Evolutionary conservation across 2,329 filamentous ascomycete genomes (phyloP), one percentile per base, ranked within the genome.

Genomic region (Curvularia eragrostidis): DNA sequence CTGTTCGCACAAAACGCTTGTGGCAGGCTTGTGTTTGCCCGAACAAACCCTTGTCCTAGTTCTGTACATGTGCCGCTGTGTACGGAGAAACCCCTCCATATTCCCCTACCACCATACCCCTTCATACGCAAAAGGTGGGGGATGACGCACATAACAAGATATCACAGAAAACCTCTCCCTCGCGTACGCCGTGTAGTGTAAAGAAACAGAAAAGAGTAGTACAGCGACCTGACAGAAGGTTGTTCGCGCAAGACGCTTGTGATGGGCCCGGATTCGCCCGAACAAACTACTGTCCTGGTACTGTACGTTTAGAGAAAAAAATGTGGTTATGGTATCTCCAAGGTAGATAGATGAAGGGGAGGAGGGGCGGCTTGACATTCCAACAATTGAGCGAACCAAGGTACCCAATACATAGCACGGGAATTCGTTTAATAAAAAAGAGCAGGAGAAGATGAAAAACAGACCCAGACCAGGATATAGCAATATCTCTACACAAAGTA

Each of bases 401-500:
- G 5, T 41, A 30, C 36, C 62, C 49, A 66, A 64, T 47, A 59
- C 52, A 56, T 53, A 36, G 44, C 51, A 38, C 54, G 42, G 59
- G 41, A 57, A 28, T 30, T 44, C 42, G 24, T 44, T 44, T 44
- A 23, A 41, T 21, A 44, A 15, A 10, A 44, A 18, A 28, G 9
- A 15, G 23, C 7, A 19, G 6, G n/a, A 44, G 18, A 28, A 30
- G 6, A 46, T n/a, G n/a, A 51, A 28, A 32, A 21, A 15, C 12
- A 19, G 24, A 26, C 15, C 7, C 1, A 18, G 18, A 36, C 34
- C 15, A 18, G 36, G 19, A 30, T 18, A 15, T 26, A 23, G 13
- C 26, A 28, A 46, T 19, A n/a, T 13, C 36, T 39, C 41, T 64
- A 65, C 53, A 59, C 58, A 46, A 74, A 66, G 66, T 73, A 74